Evolutionary conservation across 140 eudicot species (phyloP).

Genomic region (Cichorium intybus): DNA sequence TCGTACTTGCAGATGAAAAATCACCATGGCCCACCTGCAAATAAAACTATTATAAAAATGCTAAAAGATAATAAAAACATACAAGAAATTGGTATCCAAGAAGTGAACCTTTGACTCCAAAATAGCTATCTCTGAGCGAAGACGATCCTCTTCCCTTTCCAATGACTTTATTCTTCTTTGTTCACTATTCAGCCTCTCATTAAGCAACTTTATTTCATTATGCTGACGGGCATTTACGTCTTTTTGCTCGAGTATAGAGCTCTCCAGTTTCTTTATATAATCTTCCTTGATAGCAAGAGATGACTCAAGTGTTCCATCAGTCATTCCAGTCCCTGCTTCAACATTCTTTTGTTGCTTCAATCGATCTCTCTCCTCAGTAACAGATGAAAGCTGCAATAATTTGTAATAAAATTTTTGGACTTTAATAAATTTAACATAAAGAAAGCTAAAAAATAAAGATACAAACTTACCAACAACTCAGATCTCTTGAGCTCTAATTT

Average conservation of each 20-base stretch:
- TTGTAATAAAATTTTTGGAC: not conserved
- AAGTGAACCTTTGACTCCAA: conserved; percentile 86
- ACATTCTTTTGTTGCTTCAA: conserved; percentile 46
- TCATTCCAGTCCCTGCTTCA: conserved; percentile 47
- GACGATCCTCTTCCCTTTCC: conserved; percentile 94
- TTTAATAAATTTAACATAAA: not conserved
- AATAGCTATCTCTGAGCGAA: conserved; percentile 84
- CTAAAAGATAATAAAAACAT: not conserved
- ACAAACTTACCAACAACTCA: conserved; percentile 56
- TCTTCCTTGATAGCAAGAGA: conserved; percentile 71
- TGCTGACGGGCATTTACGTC: conserved; percentile 54
- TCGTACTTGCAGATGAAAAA: conserved; percentile 88
- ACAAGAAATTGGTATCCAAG: conserved; percentile 5
- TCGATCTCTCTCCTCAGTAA: conserved; percentile 70
- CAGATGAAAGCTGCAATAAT: conserved; percentile 63
- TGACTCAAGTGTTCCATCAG: conserved; percentile 42
- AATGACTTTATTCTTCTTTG: conserved; percentile 73
- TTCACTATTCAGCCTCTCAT: conserved; percentile 73
- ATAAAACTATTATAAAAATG: not conserved
- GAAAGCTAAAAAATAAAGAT: not conserved
- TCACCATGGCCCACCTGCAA: conserved; percentile 96
- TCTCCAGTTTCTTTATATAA: conserved; percentile 62
- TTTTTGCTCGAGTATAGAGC: conserved; percentile 51
- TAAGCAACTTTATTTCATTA: conserved; percentile 67
- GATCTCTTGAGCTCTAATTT: conserved; percentile 63